Base-by-base conservation (phyloP, 305 asterid species). In the Fraxinus latifolia region DNA sequence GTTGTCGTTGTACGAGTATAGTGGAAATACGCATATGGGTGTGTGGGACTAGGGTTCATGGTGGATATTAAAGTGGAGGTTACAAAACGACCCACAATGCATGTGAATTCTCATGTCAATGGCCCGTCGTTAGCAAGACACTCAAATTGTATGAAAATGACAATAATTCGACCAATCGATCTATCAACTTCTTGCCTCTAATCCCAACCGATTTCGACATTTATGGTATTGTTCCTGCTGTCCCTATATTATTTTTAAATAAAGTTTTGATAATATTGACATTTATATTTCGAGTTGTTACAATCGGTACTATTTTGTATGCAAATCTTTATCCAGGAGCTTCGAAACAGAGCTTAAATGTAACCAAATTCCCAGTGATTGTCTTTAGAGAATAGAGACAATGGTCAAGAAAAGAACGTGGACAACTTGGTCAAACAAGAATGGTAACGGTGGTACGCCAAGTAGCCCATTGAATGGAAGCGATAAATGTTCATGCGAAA, bases 61-160 rank as follows among this genome's bases (percentile, higher is more conserved):
- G 85, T 84, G 84, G 85, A 39, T 32, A 50, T 78, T 78, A 79
- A 79, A 76, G 62, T 15, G 78, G 83, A 88, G 85, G 83, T 84
- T 86, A 47, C n/a, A 72, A 82, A 84, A 84, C 79, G 90, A 82
- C 89, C 90, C 90, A 86, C 89, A 34, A 55, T 82, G 85, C 90
- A 86, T 86, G 90, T 83, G 89, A 82, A 75, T 82, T 84, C 36
- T n/a, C 39, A 81, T 77, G 65, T 50, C 78, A 44, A 84, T 37
- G 82, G 80, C 68, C 71, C 3, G 77, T 39, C 55, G 53, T 1
- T 15, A 37, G 14, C 33, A 7, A 71, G 81, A 31, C 55, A 83
- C 77, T 77, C 29, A 77, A 70, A 68, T 21, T 42, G 83, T 79
- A 74, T 78, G 87, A 60, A 81, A 78, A 68, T 86, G 82, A 86